Evolutionary conservation across 805 yeast genomes (phyloP).

Genomic region (Brettanomyces naardenensis): DNA sequence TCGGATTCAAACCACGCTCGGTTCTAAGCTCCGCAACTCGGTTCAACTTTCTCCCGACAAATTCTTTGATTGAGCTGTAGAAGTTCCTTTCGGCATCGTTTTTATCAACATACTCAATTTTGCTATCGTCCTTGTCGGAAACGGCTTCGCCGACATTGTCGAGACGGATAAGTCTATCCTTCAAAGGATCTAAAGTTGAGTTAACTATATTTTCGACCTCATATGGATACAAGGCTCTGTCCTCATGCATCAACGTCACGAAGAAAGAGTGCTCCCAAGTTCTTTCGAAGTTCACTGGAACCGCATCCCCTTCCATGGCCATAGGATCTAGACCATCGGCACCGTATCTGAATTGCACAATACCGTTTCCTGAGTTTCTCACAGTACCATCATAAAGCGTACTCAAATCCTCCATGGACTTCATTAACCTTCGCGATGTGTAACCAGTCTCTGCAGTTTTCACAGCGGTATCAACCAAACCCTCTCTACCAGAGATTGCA

Average conservation of each 20-base stretch:
- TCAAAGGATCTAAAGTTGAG: slow-evolving; percentile 52
- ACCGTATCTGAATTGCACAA: slow-evolving; percentile 96
- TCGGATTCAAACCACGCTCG: slow-evolving; percentile 33
- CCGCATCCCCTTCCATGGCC: slow-evolving; percentile 99
- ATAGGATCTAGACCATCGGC: slow-evolving; percentile 98
- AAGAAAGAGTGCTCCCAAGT: slow-evolving; percentile 91
- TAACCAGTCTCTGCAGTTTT: slow-evolving; percentile 99
- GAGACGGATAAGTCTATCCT: slow-evolving; percentile 48
- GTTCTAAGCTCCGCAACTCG: slow-evolving; percentile 50
- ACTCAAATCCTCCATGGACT: slow-evolving; percentile 87
- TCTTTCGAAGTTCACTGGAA: slow-evolving; percentile 86
- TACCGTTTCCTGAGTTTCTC: slow-evolving; percentile 90
- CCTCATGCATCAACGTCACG: slow-evolving; percentile 53
- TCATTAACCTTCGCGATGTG: slow-evolving; percentile 85
- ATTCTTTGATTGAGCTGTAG: slow-evolving; percentile 67
- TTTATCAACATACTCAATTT: slow-evolving; percentile 69
- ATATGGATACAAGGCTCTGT: slow-evolving; percentile 58
- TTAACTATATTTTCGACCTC: slow-evolving; percentile 53
- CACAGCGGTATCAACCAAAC: slow-evolving; percentile 98
- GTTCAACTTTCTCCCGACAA: slow-evolving; percentile 47
- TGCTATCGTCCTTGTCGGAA: slow-evolving; percentile 33
- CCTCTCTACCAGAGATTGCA: slow-evolving; percentile 99
- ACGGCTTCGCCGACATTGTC: slow-evolving; percentile 65
- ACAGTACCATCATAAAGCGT: slow-evolving; percentile 91
- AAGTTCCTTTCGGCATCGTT: slow-evolving; percentile 82